Conservation (phyloP, 164 flowering plant genomes). For the Vitis amurensis region DNA sequence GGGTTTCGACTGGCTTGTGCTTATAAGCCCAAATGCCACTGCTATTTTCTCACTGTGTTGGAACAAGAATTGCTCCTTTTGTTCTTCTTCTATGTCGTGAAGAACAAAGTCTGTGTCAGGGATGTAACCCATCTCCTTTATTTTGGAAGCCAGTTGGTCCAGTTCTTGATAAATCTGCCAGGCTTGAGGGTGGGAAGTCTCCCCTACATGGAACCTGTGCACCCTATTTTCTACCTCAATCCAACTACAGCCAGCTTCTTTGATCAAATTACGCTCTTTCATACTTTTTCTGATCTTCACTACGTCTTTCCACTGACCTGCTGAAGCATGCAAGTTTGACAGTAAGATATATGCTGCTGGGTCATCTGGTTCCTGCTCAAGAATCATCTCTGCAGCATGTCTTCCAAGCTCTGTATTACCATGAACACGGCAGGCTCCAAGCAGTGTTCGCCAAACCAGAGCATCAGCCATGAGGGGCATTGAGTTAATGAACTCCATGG, state of each 20-base stretch:
- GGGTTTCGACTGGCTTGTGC: constrained; percentile 46
- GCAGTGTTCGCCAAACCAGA: constrained; percentile 83
- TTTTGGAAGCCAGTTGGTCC: constrained; percentile 40
- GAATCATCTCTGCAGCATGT: constrained; percentile 58
- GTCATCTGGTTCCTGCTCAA: constrained; percentile 66
- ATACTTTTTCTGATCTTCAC: constrained; percentile 56
- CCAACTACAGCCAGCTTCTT: constrained; percentile 96
- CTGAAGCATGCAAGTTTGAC: constrained; percentile 83
- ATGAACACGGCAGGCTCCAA: constrained; percentile 71
- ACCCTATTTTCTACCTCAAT: constrained; percentile 59
- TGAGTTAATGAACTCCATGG: constrained; percentile 51
- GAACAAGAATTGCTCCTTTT: constrained; percentile 62
- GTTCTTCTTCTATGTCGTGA: constrained; percentile 74
- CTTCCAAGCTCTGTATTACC: constrained; percentile 58
- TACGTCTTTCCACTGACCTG: constrained; percentile 61
- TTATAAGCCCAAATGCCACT: constrained; percentile 70
- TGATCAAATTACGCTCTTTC: constrained; percentile 63
- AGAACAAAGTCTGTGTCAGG: constrained; percentile 71
- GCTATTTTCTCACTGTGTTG: constrained; percentile 93
- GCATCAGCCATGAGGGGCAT: constrained; percentile 71
- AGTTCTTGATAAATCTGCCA: constrained; percentile 56
- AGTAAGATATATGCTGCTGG: constrained; percentile 70
- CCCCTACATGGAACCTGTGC: constrained; percentile 76
- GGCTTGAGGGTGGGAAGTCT: constrained; percentile 65
- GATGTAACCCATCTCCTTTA: constrained; percentile 68